Percentiles rank a stretch among this genome's conserved stretches.
These are phyloP conservation scores for Yarrowia galli DNA, from an alignment of 1,139 yeast genomes.

Conservation along the genomic window DNA sequence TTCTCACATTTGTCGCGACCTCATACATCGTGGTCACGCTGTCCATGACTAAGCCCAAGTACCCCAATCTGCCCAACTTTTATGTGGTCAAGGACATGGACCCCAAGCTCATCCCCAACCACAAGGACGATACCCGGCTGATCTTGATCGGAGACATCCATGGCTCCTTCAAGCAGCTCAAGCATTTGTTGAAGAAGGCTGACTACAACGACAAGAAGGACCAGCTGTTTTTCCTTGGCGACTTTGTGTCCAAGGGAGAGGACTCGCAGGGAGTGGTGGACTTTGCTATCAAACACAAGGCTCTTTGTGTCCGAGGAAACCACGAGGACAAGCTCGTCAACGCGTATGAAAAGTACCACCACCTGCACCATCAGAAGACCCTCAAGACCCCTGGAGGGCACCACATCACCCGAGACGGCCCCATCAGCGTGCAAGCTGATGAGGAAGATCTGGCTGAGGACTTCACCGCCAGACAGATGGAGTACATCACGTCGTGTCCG, in stretches of 20 bases:
- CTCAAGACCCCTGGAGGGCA: constrained; percentile 40
- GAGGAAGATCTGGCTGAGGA: constrained; percentile 67
- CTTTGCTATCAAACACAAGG: constrained; percentile 58
- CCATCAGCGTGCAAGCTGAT: constrained; percentile 39
- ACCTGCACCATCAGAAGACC: constrained; percentile 49
- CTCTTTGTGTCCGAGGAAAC: constrained; percentile 85
- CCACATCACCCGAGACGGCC: constrained; percentile 34
- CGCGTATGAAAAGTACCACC: constrained; percentile 66
- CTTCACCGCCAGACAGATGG: constrained; percentile 65
- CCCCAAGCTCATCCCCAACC: constrained; percentile 41
- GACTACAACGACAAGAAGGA: constrained; percentile 59
- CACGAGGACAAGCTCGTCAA: constrained; percentile 76
- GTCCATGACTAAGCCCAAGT: constrained; percentile 24
- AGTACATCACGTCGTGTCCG: constrained; percentile 66
- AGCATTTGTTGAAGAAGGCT: constrained; percentile 56
- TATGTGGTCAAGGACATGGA: constrained; percentile 30
- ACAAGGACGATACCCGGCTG: constrained; percentile 53
- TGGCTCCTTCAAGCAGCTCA: constrained; percentile 70
- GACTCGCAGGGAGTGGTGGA: constrained; percentile 74
- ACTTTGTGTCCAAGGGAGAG: constrained; percentile 84
- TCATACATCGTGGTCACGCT: constrained; percentile 4
- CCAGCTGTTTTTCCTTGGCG: constrained; percentile 78
- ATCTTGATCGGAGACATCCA: constrained; percentile 88
- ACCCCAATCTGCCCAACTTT: constrained; percentile 34
- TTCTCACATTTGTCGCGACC: constrained; percentile 12